A percentile compares a stretch with the other conserved stretches of the same genome.
Evolutionary conservation across 2,329 filamentous ascomycete species (phyloP).

Genomic region (Raffaelea ambrosiae): DNA sequence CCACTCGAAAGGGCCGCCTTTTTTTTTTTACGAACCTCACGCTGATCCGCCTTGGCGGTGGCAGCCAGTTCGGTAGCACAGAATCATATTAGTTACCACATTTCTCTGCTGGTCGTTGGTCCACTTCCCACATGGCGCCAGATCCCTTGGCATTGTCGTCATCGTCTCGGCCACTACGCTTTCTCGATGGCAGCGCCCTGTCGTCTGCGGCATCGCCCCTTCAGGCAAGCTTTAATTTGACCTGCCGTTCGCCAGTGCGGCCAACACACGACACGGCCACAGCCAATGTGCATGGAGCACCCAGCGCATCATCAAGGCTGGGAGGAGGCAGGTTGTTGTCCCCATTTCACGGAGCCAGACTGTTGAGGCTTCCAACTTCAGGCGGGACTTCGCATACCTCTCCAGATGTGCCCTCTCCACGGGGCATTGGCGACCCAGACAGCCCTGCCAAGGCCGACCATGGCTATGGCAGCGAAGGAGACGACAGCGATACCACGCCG

Average conservation of each 20-base stretch:
- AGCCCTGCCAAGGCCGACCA: conserved; percentile 5
- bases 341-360: background rate
- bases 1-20: background rate
- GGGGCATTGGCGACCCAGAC: conserved; percentile 6
- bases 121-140: conserved; percentile 1
- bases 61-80: too few relatives aligned
- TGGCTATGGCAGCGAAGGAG: conserved; percentile 5
- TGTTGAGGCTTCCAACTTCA: background rate
- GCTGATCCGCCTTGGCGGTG: too few relatives aligned
- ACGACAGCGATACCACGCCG: conserved; percentile 7
- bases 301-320: conserved; percentile 4
- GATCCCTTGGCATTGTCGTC: background rate
- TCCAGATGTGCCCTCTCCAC: background rate
- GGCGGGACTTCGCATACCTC: too few relatives aligned
- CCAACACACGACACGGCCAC: conserved; percentile 12
- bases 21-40: background rate
- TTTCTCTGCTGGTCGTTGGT: background rate
- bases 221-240: conserved; percentile 20
- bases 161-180: conserved; percentile 2
- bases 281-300: conserved; percentile 5
- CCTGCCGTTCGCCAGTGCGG: conserved; percentile 22
- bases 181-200: conserved; percentile 18
- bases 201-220: conserved; percentile 19
- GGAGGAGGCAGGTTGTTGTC: background rate
- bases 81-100: too few relatives aligned